phyloP scores from a whole-genome alignment of 192 early-diverging fungal genomes.

The Endogone sp. region DNA sequence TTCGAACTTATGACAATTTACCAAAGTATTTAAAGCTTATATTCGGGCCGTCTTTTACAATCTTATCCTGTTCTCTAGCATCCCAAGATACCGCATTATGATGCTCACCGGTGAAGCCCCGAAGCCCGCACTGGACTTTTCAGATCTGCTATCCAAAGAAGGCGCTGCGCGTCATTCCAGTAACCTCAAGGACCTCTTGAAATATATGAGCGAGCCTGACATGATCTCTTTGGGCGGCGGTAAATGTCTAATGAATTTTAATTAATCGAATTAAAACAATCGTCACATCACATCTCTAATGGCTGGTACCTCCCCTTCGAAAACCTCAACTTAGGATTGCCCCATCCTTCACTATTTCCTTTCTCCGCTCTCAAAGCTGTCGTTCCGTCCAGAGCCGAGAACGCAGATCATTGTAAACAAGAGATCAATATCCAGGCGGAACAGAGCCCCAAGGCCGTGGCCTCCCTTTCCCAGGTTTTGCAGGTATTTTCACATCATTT shows the following conservation, averaged over 20 bases:
- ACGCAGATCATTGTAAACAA: conserved; percentile 34
- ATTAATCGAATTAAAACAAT: too few relatives aligned
- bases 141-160: conserved; percentile 26
- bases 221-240: conserved; percentile 61
- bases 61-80: too few relatives aligned
- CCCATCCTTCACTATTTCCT: conserved; percentile 63
- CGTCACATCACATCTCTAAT: background rate
- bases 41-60: too few relatives aligned
- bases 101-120: too few relatives aligned
- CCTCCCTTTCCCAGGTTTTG: conserved; percentile 21
- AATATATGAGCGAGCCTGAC: conserved; percentile 32
- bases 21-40: too few relatives aligned
- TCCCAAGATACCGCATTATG: too few relatives aligned
- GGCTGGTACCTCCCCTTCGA: background rate
- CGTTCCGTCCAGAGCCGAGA: conserved; percentile 39
- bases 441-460: conserved; percentile 19
- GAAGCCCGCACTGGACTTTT: conserved; percentile 18
- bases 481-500: conserved; percentile 17
- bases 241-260: background rate
- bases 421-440: conserved; percentile 51
- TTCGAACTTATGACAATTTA: too few relatives aligned
- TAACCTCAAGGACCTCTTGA: conserved; percentile 34
- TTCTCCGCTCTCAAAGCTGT: conserved; percentile 39
- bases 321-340: conserved; percentile 40
- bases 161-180: conserved; percentile 32